Percentiles rank a stretch among this genome's conserved stretches.
Evolutionary conservation across 352 stramenopile genomes (phyloP).

Genomic region (Phytophthora multivora): DNA sequence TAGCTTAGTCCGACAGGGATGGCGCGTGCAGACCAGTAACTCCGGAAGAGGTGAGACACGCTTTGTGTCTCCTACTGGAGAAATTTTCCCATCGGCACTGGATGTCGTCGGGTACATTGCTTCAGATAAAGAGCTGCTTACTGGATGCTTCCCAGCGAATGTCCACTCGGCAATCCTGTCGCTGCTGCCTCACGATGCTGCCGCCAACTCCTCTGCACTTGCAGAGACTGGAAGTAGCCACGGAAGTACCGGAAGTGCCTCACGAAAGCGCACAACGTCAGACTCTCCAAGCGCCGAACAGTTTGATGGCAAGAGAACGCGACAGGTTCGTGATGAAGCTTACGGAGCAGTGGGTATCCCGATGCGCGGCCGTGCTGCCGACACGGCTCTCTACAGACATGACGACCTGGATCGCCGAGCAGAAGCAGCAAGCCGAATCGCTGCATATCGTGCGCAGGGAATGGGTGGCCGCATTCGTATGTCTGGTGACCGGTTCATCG

Average conservation of each 20-base stretch:
- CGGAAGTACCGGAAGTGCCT: constrained; percentile 10
- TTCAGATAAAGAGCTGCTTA: constrained; percentile 62
- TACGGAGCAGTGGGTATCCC: constrained; percentile 7
- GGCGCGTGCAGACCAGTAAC: constrained; percentile 52
- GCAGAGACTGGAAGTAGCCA: constrained; percentile 17
- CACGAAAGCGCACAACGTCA: constrained; percentile 32
- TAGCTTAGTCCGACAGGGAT: constrained; percentile 65
- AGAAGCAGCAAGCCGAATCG: constrained; percentile 19
- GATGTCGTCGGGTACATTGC: constrained; percentile 82
- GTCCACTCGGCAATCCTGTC: constrained; percentile 77
- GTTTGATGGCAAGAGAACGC: constrained; percentile 35
- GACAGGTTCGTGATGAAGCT: constrained; percentile 28
- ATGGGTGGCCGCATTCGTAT: constrained; percentile 30
- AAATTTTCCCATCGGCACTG: constrained; percentile 64
- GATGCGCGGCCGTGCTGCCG: constrained; percentile 7
- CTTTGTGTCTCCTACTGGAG: constrained; percentile 35
- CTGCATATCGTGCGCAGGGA: constrained; percentile 31
- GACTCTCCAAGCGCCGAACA: constrained; percentile 27
- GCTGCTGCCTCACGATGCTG: constrained; percentile 50
- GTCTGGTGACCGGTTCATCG: constrained; percentile 20
- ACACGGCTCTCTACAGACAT: constrained; percentile 16
- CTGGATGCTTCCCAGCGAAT: constrained; percentile 70
- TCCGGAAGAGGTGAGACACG: constrained; percentile 30
- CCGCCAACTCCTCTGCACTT: constrained; percentile 1
- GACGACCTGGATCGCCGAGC: constrained; percentile 21